Base-by-base conservation (phyloP, 148 eudicot species). In the Pharnaceum exiguum region DNA sequence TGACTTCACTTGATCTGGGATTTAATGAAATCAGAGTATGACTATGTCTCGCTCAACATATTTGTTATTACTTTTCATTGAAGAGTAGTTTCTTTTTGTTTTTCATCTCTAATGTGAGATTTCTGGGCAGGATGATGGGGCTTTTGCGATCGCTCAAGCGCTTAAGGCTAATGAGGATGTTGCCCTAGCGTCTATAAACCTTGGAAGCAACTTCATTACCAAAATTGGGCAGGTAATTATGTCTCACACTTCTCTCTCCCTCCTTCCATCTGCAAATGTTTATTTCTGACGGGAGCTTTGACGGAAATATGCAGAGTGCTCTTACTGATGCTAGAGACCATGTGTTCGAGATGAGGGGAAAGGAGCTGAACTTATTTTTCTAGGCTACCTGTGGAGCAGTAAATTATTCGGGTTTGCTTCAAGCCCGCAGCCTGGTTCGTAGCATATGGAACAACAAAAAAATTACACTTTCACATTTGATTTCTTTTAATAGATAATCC, bases 141-240 rank as follows among this genome's bases (percentile, higher is more conserved):
- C 98, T 28, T 91, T 85, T 60, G 87, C 98, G 27, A 83, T 91
- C 69, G 89, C 98, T 64, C 94, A 83, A 78, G 98, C 98, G 54
- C 82, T 91, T 31, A 91, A 91, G 70, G 86, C 98, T 10, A 91
- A 91, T 27, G 96, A 88, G 55, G 95, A 91, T 66, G 90, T 85
- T 53, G 83, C 90, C 47, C 72, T 91, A 51, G 64, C 88, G n/a
- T 69, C 78, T 35, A 65, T 91, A 63, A 87, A 85, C 76, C 90
- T 91, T 35, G 57, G 82, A 46, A 88, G 68, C 78, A 91, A 91
- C 74, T 91, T 88, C 39, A 63, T 91, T 64, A 85, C 96, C 42
- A 88, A 85, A 78, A 75, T 91, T 68, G 98, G 98, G 37, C 96
- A 91, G 96, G 98, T 88, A 63, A 66, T 15, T 2, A 38, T 46